Conservation (phyloP, 768 basidiomycete genomes). For the Tulasnella sp. region DNA sequence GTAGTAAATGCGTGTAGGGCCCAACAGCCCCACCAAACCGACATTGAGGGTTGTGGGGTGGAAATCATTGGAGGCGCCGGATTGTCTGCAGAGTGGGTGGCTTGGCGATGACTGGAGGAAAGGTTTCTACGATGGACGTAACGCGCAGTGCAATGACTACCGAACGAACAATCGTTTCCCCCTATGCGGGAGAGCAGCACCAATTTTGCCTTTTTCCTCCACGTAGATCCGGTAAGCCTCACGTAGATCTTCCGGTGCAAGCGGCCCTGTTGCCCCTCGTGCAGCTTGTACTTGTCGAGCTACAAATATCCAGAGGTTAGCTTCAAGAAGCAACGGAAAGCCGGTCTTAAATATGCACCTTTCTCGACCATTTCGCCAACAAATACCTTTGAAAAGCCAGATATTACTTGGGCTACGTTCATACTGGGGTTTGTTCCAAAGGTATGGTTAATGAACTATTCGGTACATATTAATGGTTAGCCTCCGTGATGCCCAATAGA, state of each 20-base stretch:
- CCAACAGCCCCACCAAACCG: too few species aligned
- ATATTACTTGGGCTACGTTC: conserved; percentile 78
- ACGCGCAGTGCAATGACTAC: too few species aligned
- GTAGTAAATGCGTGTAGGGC: too few species aligned
- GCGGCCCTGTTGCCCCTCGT: conserved; percentile 59
- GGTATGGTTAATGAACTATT: conserved; percentile 70
- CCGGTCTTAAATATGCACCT: conserved; percentile 34
- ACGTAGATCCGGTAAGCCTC: conserved; percentile 81
- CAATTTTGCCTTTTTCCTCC: conserved; percentile 66
- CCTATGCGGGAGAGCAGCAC: conserved; percentile 56
- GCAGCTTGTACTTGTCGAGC: conserved; percentile 66
- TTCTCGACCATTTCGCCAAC: conserved; percentile 88
- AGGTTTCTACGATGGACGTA: too few species aligned
- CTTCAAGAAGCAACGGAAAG: not conserved
- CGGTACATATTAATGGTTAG: not conserved
- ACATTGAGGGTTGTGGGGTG: too few species aligned
- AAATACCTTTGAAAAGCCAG: conserved; percentile 83
- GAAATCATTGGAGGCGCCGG: too few species aligned
- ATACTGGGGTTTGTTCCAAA: conserved; percentile 72
- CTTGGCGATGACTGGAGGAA: too few species aligned
- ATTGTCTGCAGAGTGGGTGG: too few species aligned
- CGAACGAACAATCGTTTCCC: conserved; percentile 64
- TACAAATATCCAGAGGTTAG: conserved; percentile 24
- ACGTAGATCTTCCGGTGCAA: conserved; percentile 79
- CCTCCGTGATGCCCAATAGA: too few species aligned